Evolutionary conservation across 2,329 filamentous ascomycete genomes (phyloP), one percentile per base, ranked within the genome.

Genomic region (Helotiales sp.): DNA sequence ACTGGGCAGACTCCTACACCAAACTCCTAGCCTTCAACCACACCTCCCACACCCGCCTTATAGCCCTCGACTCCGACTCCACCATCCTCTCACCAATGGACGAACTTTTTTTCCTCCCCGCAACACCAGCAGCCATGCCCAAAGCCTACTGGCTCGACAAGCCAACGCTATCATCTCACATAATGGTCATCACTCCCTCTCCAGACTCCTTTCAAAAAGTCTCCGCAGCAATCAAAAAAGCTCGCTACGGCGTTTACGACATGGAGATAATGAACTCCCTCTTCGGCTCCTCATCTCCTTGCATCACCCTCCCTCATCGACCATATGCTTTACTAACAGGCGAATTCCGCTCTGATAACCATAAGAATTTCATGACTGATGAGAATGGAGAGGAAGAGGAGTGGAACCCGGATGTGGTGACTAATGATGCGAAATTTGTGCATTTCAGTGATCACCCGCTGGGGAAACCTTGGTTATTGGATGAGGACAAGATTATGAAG

Each of bases 1-100:
- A 64, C 31, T 68, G 66, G 65, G 51, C 59, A 47, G 61, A 66
- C 8, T 85, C 82, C 2, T 85, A 84, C 65, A 87, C 85, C 22
- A 90, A 91, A 69, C 79, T 89, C 31, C 78, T 88, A 19, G 84
- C 86, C 2, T 90, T 89, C 68, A 86, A 86, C 58, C 83, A 88
- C 52, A 83, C 81, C 0, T 77, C 85, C 55, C 90, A 89, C 31
- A 22, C 42, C 1, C 63, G 61, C 1, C 53, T 67, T n/a, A 40
- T 69, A 5, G 55, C 59, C 10, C 58, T 69, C 10, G 61, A 66
- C 52, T 66, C 65, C 3, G 63, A 66, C 27, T 53, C 63, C 6
- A 70, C 62, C 6, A 46, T 69, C n/a, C 36, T 67, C 1, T 70
- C 81, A 60, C 71, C 76, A 42, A 75, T 86, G 72, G 84, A 87